These are phyloP conservation scores for Hansenula sp. DNA, from an alignment of 1,139 yeast genomes.

Conservation along the genomic window DNA sequence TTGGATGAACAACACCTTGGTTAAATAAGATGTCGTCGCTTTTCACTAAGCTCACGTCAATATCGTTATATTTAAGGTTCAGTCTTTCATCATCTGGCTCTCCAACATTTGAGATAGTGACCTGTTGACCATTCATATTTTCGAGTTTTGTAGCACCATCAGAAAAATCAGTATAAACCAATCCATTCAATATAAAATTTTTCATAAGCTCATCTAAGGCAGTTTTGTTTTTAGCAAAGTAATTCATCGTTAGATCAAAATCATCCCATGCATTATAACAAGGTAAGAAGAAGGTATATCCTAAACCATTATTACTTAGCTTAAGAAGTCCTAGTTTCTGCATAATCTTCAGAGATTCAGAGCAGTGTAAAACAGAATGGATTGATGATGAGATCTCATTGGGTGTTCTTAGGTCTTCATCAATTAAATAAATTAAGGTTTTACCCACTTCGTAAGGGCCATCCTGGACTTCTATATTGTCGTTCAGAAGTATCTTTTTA, in stretches of 20 bases:
- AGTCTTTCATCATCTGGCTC: conserved; percentile 7
- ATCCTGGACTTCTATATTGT: conserved; percentile 38
- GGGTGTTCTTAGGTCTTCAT: conserved; percentile 55
- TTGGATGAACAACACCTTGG: conserved; percentile 83
- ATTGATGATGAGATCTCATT: conserved; percentile 46
- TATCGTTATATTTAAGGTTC: conserved; percentile 23
- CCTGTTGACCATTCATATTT: conserved; percentile 33
- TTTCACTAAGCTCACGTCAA: conserved; percentile 26
- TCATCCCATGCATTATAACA: conserved; percentile 72
- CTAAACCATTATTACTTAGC: conserved; percentile 41
- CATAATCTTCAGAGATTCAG: conserved; percentile 46
- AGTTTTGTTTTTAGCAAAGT: conserved; percentile 48
- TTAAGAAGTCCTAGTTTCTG: conserved; percentile 44
- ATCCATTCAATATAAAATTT: conserved; percentile 56
- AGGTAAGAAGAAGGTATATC: conserved; percentile 79
- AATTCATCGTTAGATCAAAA: conserved; percentile 57
- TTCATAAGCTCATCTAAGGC: conserved; percentile 49
- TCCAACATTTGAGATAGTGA: conserved; percentile 12
- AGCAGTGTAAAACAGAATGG: conserved; percentile 49
- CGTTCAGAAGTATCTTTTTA: conserved; percentile 41
- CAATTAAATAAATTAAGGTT: conserved; percentile 59
- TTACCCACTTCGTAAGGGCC: conserved; percentile 46
- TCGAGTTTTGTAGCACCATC: conserved; percentile 24
- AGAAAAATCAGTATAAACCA: conserved; percentile 62
- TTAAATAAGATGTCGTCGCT: conserved; percentile 70